Evolutionary conservation across 1,139 yeast genomes (phyloP).

Genomic region (Martiniozyma asiatica): DNA sequence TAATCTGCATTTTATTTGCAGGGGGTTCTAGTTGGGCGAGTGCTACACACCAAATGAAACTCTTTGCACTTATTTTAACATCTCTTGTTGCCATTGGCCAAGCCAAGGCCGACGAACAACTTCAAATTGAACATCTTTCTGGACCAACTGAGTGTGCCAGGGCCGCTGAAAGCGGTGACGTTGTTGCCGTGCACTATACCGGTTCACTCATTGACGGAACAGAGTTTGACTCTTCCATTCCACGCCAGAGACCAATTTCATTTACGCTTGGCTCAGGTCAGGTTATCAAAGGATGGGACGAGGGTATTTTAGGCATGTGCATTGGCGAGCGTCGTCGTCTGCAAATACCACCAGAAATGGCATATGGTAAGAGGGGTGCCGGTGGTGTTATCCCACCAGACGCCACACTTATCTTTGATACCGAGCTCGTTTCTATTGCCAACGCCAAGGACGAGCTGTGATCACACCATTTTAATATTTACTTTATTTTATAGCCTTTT

Average conservation of each 20-base stretch:
- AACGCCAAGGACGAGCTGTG: not conserved
- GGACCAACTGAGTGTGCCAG: constrained; percentile 29
- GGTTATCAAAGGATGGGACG: constrained; percentile 84
- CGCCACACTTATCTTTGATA: constrained; percentile 50
- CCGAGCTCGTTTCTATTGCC: constrained; percentile 40
- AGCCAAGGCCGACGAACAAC: constrained; percentile 1
- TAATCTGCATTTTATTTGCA: too few relatives aligned
- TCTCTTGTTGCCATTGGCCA: constrained; percentile 1
- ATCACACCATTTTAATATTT: too few relatives aligned
- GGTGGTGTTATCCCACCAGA: constrained; percentile 64
- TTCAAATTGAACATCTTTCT: not conserved
- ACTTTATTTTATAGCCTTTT: too few relatives aligned
- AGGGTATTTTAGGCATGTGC: constrained; percentile 65
- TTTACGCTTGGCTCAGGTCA: constrained; percentile 64
- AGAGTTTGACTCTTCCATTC: constrained; percentile 62
- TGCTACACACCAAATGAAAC: constrained; percentile 3
- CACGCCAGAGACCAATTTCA: constrained; percentile 52
- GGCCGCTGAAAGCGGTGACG: constrained; percentile 52
- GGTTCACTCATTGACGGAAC: constrained; percentile 61
- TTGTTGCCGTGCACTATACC: constrained; percentile 59
- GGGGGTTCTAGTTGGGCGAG: too few relatives aligned
- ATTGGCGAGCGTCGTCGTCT: constrained; percentile 75
- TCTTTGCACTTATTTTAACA: not conserved
- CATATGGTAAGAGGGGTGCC: constrained; percentile 66
- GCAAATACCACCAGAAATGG: constrained; percentile 66